These are phyloP conservation scores for Phyllosticta ampelicida DNA, from an alignment of 2,329 filamentous ascomycete species.

Conservation along the genomic window DNA sequence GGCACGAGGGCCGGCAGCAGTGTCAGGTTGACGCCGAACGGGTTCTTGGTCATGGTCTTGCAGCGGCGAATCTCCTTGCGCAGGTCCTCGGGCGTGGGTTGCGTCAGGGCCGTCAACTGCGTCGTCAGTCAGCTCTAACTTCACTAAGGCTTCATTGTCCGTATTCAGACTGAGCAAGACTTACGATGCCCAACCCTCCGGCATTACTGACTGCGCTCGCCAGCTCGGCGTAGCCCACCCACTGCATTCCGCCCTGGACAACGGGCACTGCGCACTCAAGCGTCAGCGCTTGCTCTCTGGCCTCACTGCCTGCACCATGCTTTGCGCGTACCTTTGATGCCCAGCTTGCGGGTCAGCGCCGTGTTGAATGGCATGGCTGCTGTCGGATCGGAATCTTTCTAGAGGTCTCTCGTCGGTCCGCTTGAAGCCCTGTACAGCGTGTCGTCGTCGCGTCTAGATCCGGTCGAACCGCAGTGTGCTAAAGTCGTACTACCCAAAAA, in stretches of 20 bases:
- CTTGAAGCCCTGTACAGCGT: not conserved
- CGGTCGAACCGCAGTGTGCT: not conserved
- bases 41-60: slow-evolving; percentile 63
- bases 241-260: slow-evolving; percentile 81
- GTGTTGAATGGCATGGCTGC: slow-evolving; percentile 52
- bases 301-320: slow-evolving; percentile 17
- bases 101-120: slow-evolving; percentile 72
- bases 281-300: not conserved
- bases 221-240: slow-evolving; percentile 71
- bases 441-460: not conserved
- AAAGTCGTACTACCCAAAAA: not conserved
- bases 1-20: slow-evolving; percentile 82
- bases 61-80: slow-evolving; percentile 87
- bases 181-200: slow-evolving; percentile 64
- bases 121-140: slow-evolving; percentile 3
- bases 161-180: not conserved
- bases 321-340: slow-evolving; percentile 44
- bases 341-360: slow-evolving; percentile 49
- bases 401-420: not conserved
- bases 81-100: slow-evolving; percentile 82
- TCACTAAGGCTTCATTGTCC: too few species aligned
- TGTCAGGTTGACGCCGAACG: slow-evolving; percentile 92
- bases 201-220: slow-evolving; percentile 56
- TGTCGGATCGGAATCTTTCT: not conserved
- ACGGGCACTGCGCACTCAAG: slow-evolving; percentile 50